phyloP scores from a whole-genome alignment of 257 asterid genomes.

The Verbascum thapsus region DNA sequence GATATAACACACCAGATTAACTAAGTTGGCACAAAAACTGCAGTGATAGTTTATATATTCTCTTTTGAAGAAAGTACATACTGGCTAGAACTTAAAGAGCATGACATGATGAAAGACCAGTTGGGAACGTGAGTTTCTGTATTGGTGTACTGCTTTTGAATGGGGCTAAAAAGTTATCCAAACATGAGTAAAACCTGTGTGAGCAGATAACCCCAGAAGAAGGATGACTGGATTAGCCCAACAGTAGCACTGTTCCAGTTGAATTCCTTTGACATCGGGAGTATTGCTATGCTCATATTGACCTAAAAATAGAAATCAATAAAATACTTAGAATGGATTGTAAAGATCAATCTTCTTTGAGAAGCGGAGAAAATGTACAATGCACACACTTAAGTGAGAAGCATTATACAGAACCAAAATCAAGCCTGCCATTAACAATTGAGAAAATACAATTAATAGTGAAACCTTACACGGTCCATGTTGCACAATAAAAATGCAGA shows the following conservation, averaged over 20 bases:
- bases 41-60: neutral
- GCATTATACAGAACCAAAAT: neutral
- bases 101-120: neutral
- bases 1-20: no score
- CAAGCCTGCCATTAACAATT: constrained; percentile 1
- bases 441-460: neutral
- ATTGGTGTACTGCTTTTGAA: constrained; percentile 9
- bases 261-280: constrained; percentile 97
- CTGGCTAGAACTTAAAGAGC: neutral
- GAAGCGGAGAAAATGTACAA: neutral
- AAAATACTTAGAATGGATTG: constrained; percentile 19
- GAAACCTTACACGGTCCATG: constrained; percentile 90
- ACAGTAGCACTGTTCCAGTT: constrained; percentile 97
- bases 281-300: constrained; percentile 98
- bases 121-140: neutral
- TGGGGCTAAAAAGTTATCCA: constrained; percentile 17
- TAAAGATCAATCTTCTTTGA: constrained; percentile 7
- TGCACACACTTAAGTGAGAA: neutral
- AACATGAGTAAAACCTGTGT: constrained; percentile 69
- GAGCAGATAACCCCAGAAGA: constrained; percentile 99
- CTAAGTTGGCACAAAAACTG: constrained; percentile 1
- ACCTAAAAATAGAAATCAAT: constrained; percentile 55
- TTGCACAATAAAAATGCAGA: constrained; percentile 90
- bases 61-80: constrained; percentile 5
- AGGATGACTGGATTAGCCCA: constrained; percentile 95